These are phyloP conservation scores for Phaeosphaeriaceae sp. DNA, from an alignment of 2,329 filamentous ascomycete species.

Conservation along the genomic window DNA sequence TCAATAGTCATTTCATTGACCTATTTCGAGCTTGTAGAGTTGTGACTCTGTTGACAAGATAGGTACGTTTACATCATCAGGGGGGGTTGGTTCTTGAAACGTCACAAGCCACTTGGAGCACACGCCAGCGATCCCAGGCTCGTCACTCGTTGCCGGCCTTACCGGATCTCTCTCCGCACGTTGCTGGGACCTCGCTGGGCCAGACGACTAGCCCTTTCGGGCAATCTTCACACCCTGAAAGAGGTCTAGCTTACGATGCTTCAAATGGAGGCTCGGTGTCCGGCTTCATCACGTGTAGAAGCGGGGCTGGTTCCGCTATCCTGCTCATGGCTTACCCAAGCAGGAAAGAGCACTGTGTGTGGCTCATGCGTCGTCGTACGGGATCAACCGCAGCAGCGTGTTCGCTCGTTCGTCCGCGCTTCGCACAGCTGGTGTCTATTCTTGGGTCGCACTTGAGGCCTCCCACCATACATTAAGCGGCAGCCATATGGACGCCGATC, in stretches of 20 bases:
- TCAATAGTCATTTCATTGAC: background rate
- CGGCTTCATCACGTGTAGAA: background rate
- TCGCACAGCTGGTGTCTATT: conserved; percentile 1
- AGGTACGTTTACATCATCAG: background rate
- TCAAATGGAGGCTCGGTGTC: background rate
- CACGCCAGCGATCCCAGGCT: background rate
- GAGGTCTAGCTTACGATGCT: background rate
- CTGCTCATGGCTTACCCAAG: background rate
- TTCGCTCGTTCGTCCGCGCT: conserved; percentile 3
- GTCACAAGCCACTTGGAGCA: background rate
- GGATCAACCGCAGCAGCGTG: conserved; percentile 4
- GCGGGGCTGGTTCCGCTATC: background rate
- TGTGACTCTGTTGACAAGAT: background rate
- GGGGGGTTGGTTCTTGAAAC: background rate
- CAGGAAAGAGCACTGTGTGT: background rate
- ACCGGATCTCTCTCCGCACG: background rate
- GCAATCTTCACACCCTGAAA: background rate
- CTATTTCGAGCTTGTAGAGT: background rate
- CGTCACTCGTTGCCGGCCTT: background rate
- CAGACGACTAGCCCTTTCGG: background rate
- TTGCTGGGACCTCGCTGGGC: background rate
- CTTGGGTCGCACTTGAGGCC: background rate
- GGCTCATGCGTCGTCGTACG: background rate
- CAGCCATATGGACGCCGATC: background rate
- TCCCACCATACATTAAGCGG: background rate